Conservation (phyloP, 805 yeast species). For the Yamadazyma nakazawae region DNA sequence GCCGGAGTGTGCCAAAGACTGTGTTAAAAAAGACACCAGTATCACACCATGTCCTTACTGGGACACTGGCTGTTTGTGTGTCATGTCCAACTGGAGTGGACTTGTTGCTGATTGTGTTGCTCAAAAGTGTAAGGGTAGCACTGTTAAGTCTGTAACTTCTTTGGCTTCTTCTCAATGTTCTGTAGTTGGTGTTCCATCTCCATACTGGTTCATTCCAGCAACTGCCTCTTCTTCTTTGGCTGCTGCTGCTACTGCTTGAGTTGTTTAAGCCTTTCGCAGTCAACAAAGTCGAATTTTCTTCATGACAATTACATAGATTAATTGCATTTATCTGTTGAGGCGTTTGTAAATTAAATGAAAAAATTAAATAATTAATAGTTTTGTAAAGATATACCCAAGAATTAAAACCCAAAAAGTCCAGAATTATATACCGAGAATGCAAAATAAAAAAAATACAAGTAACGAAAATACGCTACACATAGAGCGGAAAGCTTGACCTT, state of each 20-base stretch:
- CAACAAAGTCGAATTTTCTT: not conserved
- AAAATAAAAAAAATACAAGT: not conserved
- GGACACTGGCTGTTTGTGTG: conserved; percentile 46
- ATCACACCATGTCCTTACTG: conserved; percentile 44
- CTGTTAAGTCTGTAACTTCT: conserved; percentile 23
- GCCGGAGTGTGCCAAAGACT: conserved; percentile 35
- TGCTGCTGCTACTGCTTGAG: conserved; percentile 21
- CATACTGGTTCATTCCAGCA: conserved; percentile 31
- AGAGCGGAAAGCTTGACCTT: not conserved
- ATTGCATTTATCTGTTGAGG: too few species aligned
- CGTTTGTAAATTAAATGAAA: not conserved
- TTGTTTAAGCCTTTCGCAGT: conserved; percentile 1
- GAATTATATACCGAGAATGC: not conserved
- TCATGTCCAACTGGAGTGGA: conserved; percentile 32
- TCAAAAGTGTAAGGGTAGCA: conserved; percentile 30
- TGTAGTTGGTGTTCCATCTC: conserved; percentile 24
- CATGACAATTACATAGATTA: not conserved
- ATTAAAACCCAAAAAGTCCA: not conserved
- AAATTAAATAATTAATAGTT: not conserved
- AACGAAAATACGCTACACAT: not conserved
- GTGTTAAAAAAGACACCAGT: conserved; percentile 30
- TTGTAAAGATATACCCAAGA: not conserved
- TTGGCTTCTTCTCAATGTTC: conserved; percentile 28
- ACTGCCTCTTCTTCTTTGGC: conserved; percentile 20
- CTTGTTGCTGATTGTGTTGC: conserved; percentile 36